Conservation (phyloP, 345 rosid species). For the Balakata baccata region DNA sequence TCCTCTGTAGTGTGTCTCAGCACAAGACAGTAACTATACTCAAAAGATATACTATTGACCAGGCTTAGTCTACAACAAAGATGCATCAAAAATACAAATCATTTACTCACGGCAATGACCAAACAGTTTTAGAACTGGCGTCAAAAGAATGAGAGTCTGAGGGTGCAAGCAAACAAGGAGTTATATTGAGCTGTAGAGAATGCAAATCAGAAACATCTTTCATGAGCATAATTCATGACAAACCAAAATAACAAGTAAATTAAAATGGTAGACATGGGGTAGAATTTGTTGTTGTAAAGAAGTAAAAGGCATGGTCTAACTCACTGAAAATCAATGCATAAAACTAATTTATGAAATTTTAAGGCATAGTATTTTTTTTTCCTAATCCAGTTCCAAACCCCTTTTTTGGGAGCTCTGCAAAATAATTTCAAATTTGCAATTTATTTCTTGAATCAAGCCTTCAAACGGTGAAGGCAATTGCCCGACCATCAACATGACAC, state of each 20-base stretch:
- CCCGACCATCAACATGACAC: background rate
- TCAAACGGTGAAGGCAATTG: background rate
- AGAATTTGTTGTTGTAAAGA: background rate
- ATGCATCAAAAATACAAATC: slow-evolving; percentile 13
- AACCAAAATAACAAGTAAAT: background rate
- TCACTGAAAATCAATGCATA: background rate
- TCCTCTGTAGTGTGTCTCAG: slow-evolving; percentile 96
- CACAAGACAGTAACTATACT: slow-evolving; percentile 81
- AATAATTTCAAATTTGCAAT: background rate
- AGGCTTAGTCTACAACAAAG: slow-evolving; percentile 5
- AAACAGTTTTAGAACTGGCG: slow-evolving; percentile 55
- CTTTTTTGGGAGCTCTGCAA: background rate
- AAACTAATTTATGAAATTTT: background rate
- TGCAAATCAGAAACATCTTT: slow-evolving; percentile 20
- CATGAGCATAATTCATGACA: slow-evolving; percentile 5
- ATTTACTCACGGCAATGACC: slow-evolving; percentile 74
- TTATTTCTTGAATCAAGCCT: background rate
- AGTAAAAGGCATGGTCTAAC: background rate
- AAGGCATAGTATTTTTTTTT: background rate
- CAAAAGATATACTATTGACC: slow-evolving; percentile 11
- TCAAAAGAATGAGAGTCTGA: slow-evolving; percentile 37
- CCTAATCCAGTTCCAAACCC: background rate
- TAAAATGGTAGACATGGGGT: background rate
- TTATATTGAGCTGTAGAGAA: slow-evolving; percentile 73
- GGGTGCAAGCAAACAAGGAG: slow-evolving; percentile 79